Conservation (phyloP, 768 basidiomycete species). For the Amanita rimosa region DNA sequence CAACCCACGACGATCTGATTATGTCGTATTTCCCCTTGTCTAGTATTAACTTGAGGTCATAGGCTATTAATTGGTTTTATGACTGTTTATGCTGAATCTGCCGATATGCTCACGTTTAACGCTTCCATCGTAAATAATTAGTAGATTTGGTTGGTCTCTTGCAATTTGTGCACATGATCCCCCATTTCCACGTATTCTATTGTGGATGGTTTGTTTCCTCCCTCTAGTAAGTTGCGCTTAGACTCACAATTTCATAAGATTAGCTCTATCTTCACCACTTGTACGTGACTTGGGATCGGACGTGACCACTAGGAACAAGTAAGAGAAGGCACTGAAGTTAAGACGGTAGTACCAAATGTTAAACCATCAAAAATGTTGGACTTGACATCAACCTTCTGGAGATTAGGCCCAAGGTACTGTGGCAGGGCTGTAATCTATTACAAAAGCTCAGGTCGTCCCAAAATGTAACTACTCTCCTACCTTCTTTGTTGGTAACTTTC, state of each 20-base stretch:
- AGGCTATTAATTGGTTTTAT: slow-evolving; percentile 29
- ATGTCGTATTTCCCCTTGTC: slow-evolving; percentile 64
- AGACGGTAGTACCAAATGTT: slow-evolving; percentile 58
- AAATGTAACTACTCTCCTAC: slow-evolving; percentile 16
- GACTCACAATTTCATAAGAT: slow-evolving; percentile 55
- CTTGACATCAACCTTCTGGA: slow-evolving; percentile 47
- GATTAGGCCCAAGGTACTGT: slow-evolving; percentile 53
- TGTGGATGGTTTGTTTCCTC: neutral
- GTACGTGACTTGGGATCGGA: slow-evolving; percentile 64
- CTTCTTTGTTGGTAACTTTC: slow-evolving; percentile 29
- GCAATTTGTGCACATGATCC: slow-evolving; percentile 55
- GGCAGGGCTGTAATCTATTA: slow-evolving; percentile 47
- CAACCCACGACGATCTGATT: slow-evolving; percentile 72
- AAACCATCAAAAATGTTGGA: slow-evolving; percentile 61
- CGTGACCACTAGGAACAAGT: slow-evolving; percentile 45
- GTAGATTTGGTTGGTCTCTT: slow-evolving; percentile 36
- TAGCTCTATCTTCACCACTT: slow-evolving; percentile 56
- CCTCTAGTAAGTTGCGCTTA: neutral
- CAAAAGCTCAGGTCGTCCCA: neutral
- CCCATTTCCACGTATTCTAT: slow-evolving; percentile 62
- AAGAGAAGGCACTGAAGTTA: neutral
- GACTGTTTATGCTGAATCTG: neutral
- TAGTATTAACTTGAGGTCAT: slow-evolving; percentile 60
- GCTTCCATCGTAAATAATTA: slow-evolving; percentile 60
- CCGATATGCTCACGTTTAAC: slow-evolving; percentile 43